Evolutionary conservation across 106 monocot species (phyloP), one percentile per base, ranked within the genome.

Genomic region (Acorus gramineus): DNA sequence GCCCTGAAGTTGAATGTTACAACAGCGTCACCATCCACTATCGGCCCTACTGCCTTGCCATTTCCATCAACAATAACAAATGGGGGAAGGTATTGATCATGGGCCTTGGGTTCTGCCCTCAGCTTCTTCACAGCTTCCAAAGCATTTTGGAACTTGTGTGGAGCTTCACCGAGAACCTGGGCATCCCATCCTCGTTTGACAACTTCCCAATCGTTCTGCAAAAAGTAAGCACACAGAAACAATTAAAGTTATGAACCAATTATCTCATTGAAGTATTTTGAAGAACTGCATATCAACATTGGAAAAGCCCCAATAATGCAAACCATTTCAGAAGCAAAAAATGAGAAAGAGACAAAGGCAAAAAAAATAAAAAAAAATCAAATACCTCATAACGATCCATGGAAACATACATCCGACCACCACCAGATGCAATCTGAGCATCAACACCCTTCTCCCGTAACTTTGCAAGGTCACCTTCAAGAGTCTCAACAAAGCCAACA

Each of bases 121-220:
- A 96, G 73, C 49, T 76, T 82, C 73, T 90, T 96, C 49, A 96
- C 91, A 63, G 96, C 96, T 75, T 91, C 91, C 45, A 96, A 63
- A 62, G 91, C 87, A 74, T 60, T 81, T 44, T 50, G 66, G 53
- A 96, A 96, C 54, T 91, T 85, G 83, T 87, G 69, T 11, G 96
- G 96, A 62, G 96, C 96, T 75, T 91, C 85, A 71, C 96, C 96
- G 72, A 96, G 96, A 73, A 96, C 91, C 50, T 96, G 96, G 57
- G 96, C 90, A 81, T 96, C 87, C 90, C 96, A 96, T 12, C 96
- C 96, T 63, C 96, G 90, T 56, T 96, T 96, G 55, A 96, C 87
- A 45, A 96, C 96, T 45, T 61, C 69, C 96, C 96, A 96, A 54
- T 96, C 96, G 64, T 96, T 96, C 96, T 96, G 60, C 51, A 75